Evolutionary conservation across 176 grass and related monocot species (phyloP), one percentile per base, ranked within the genome.

Genomic region (Carex parvula): DNA sequence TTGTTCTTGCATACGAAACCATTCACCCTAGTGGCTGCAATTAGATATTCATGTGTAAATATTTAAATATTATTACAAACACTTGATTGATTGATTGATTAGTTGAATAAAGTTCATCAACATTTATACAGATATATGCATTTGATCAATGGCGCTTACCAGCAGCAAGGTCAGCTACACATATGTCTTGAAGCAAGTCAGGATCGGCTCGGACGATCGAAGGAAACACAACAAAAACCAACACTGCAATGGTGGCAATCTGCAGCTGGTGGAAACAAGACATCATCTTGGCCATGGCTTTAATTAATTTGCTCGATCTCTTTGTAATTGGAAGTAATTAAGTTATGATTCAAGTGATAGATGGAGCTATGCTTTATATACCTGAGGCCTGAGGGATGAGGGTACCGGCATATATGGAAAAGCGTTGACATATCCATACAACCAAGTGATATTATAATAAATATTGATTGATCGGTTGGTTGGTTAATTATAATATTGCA

Each of bases 1-100:
- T 92, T 85, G 53, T 80, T 76, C 91, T 97, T 97, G 92, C 94
- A 97, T 1, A 80, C 64, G 72, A 97, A 97, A 1, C 94, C 94
- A 26, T 94, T 97, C 13, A 97, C 13, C 86, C 84, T 92, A 5
- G 92, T 48, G 1, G 86, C 94, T 97, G 90, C 69, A 84, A 16
- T 73, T 54, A 75, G 11, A 53, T 50, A 24, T 22, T 46, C 46
- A 50, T 50, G 46, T 50, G 46, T 50, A 11, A 11, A 50, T 50
- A 50, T 50, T 11, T 50, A 50, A 1, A 50, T 12, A 39, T 2
- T n/a, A 70, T 70, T 72, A 42, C 16, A 44, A 18, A 44, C 7
- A 70, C 66, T 70, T n/a, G 16, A 70, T 57, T 59, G 17, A 63
- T 41, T 70, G 33, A 44, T 71, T n/a, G 5, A 71, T 71, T 17